These are phyloP conservation scores for Penicillium fuscoglaucum DNA, from an alignment of 2,329 filamentous ascomycete species.

Conservation along the genomic window DNA sequence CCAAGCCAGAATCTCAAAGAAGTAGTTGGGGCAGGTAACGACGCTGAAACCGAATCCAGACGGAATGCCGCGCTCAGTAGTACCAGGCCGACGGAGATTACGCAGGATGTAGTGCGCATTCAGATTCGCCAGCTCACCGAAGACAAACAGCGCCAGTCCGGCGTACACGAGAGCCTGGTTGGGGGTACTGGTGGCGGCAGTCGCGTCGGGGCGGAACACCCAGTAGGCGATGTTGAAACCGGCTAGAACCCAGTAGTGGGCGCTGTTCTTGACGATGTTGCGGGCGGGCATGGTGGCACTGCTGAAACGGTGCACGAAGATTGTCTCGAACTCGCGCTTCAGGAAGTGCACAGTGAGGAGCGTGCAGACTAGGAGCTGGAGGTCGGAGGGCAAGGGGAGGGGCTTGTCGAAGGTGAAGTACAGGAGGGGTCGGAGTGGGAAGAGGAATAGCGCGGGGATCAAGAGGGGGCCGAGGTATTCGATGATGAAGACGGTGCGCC, in stretches of 20 bases:
- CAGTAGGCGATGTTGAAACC: slow-evolving; percentile 80
- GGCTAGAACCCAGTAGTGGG: slow-evolving; percentile 87
- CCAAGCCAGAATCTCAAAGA: slow-evolving; percentile 90
- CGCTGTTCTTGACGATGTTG: slow-evolving; percentile 94
- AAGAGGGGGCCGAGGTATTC: slow-evolving; percentile 92
- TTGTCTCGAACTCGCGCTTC: slow-evolving; percentile 92
- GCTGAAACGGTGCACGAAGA: slow-evolving; percentile 94
- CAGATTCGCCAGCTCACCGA: slow-evolving; percentile 80
- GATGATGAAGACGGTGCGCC: slow-evolving; percentile 91
- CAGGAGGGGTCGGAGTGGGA: slow-evolving; percentile 68
- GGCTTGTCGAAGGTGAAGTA: slow-evolving; percentile 57
- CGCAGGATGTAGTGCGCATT: slow-evolving; percentile 77
- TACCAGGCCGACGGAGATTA: slow-evolving; percentile 72
- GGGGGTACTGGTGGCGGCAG: slow-evolving; percentile 57
- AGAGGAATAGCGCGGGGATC: slow-evolving; percentile 75
- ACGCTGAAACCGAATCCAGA: slow-evolving; percentile 77
- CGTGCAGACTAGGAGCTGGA: slow-evolving; percentile 71
- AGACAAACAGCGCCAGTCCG: slow-evolving; percentile 69
- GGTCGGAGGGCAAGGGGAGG: slow-evolving; percentile 57
- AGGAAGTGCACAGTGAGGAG: slow-evolving; percentile 81
- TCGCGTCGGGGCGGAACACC: slow-evolving; percentile 75
- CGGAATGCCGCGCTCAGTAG: slow-evolving; percentile 85
- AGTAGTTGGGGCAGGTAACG: slow-evolving; percentile 96
- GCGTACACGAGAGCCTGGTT: slow-evolving; percentile 61
- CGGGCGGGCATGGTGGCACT: slow-evolving; percentile 85